Evolutionary conservation across 805 yeast species (phyloP).

Genomic region (Suhomyces vadensis): DNA sequence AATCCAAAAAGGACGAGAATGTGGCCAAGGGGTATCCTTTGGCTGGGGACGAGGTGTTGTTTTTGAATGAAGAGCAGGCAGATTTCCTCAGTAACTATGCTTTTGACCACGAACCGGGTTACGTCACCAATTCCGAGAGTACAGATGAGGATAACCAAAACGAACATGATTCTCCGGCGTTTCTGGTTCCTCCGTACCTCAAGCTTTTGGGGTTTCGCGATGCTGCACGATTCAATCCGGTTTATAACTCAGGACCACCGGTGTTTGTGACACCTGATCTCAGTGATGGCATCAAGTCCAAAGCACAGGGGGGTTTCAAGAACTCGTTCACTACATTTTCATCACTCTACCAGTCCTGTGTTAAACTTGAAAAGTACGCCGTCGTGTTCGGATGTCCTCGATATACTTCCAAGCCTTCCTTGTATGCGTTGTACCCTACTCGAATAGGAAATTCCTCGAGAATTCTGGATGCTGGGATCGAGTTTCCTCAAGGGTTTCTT

Average conservation of each 20-base stretch:
- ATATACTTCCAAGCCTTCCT: slow-evolving; percentile 51
- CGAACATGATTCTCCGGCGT: slow-evolving; percentile 8
- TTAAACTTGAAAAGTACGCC: slow-evolving; percentile 54
- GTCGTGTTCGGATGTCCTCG: slow-evolving; percentile 72
- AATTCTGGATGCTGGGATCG: slow-evolving; percentile 11
- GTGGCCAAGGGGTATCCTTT: slow-evolving; percentile 16
- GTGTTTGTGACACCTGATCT: slow-evolving; percentile 66
- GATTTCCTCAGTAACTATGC: slow-evolving; percentile 32
- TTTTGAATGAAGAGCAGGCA: slow-evolving; percentile 25
- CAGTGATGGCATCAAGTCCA: slow-evolving; percentile 37
- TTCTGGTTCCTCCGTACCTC: slow-evolving; percentile 48
- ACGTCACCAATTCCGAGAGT: neutral
- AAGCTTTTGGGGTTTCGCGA: slow-evolving; percentile 69
- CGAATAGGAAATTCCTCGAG: slow-evolving; percentile 22
- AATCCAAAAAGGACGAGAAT: slow-evolving; percentile 50
- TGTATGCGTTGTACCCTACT: slow-evolving; percentile 64
- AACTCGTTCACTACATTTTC: slow-evolving; percentile 71
- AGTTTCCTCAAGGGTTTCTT: slow-evolving; percentile 72
- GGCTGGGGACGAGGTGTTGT: slow-evolving; percentile 25
- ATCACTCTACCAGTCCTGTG: slow-evolving; percentile 63
- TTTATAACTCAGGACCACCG: slow-evolving; percentile 55
- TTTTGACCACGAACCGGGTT: slow-evolving; percentile 33
- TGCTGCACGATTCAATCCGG: slow-evolving; percentile 45
- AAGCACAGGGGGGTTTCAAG: slow-evolving; percentile 37
- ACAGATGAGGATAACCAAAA: neutral